Evolutionary conservation across 2,329 filamentous ascomycete species (phyloP).

Genomic region (Talaromyces sp.): DNA sequence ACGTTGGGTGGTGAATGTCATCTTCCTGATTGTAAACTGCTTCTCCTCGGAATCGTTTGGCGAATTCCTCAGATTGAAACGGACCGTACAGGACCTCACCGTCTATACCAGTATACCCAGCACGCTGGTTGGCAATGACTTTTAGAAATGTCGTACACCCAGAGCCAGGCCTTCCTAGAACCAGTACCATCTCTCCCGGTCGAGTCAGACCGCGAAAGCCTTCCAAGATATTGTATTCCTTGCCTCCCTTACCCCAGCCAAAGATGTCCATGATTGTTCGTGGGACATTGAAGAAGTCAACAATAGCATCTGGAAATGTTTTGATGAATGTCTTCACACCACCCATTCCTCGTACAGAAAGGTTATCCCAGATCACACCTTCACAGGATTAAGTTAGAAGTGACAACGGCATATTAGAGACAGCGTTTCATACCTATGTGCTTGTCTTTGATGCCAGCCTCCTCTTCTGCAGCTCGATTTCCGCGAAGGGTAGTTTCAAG

Average conservation of each 20-base stretch:
- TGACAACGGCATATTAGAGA: neutral
- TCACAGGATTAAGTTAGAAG: neutral
- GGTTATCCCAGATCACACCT: conserved; percentile 74
- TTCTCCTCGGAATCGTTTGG: conserved; percentile 74
- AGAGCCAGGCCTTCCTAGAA: conserved; percentile 75
- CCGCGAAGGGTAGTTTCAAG: conserved; percentile 74
- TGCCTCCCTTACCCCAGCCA: conserved; percentile 67
- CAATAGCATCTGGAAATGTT: conserved; percentile 77
- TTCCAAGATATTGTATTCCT: conserved; percentile 73
- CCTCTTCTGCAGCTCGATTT: conserved; percentile 68
- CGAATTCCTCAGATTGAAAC: conserved; percentile 70
- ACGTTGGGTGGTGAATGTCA: conserved; percentile 79
- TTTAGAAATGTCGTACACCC: conserved; percentile 73
- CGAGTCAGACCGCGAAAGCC: conserved; percentile 65
- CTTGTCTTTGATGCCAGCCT: conserved; percentile 79
- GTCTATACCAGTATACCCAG: conserved; percentile 61
- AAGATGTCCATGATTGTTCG: conserved; percentile 66
- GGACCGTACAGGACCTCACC: conserved; percentile 79
- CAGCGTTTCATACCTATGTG: conserved; percentile 58
- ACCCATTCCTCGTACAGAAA: conserved; percentile 76
- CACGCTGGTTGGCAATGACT: conserved; percentile 67
- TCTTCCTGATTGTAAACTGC: conserved; percentile 86
- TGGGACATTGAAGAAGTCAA: conserved; percentile 75
- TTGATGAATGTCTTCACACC: conserved; percentile 71
- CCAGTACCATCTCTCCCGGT: conserved; percentile 86